These are phyloP conservation scores for Saturnispora dispora DNA, from an alignment of 805 yeast genomes.

Conservation along the genomic window DNA sequence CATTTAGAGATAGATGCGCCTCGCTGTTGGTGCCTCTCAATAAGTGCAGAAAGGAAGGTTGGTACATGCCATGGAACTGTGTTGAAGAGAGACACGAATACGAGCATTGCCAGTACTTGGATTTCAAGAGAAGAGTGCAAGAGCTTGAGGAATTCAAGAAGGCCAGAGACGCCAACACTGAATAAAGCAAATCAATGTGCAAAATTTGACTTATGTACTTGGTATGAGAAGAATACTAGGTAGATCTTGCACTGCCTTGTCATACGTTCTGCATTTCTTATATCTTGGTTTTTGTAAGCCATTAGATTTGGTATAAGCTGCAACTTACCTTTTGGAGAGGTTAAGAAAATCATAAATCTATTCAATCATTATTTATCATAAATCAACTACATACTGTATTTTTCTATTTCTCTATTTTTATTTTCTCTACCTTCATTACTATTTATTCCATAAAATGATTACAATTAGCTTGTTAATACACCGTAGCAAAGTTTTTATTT, in stretches of 20 bases:
- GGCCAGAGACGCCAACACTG: conserved; percentile 19
- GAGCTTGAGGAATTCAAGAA: conserved; percentile 54
- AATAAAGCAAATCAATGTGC: neutral
- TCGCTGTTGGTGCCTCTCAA: conserved; percentile 49
- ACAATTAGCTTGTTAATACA: neutral
- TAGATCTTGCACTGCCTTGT: neutral
- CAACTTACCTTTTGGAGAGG: neutral
- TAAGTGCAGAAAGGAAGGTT: conserved; percentile 49
- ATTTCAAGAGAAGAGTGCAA: conserved; percentile 70
- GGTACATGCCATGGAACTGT: conserved; percentile 63
- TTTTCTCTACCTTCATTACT: neutral
- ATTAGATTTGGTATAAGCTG: neutral
- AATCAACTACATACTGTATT: neutral
- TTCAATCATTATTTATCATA: neutral
- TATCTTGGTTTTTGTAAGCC: neutral
- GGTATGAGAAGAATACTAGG: neutral
- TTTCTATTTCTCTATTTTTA: neutral
- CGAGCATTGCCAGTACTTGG: conserved; percentile 79
- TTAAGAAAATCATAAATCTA: neutral
- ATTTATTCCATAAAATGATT: neutral
- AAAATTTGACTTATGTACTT: neutral
- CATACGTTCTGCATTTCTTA: neutral
- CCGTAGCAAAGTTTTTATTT: neutral
- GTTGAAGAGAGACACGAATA: conserved; percentile 69
- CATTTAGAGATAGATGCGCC: conserved; percentile 81